Evolutionary conservation across 169 alveolate genomes (phyloP).

Genomic region (Perkinsus chesapeaki): DNA sequence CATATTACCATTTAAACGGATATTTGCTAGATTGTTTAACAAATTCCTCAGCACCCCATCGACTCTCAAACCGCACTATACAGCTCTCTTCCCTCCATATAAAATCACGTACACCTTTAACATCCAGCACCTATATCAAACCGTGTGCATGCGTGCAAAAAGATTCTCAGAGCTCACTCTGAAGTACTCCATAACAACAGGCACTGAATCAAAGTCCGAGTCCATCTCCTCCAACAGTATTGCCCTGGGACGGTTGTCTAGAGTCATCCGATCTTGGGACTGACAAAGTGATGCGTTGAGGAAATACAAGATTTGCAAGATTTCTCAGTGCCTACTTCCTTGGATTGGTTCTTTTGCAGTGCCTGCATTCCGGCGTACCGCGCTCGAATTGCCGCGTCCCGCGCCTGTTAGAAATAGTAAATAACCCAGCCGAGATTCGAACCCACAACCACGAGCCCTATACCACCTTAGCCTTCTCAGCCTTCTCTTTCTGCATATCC

Average conservation of each 20-base stretch:
- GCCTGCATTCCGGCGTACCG: neutral
- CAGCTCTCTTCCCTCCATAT: neutral
- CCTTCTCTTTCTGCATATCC: neutral
- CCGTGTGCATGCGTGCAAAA: neutral
- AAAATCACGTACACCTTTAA: neutral
- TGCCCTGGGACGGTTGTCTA: neutral
- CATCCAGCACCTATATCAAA: neutral
- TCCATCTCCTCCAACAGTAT: neutral
- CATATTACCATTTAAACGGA: neutral
- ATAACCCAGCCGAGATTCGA: neutral
- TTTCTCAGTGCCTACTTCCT: neutral
- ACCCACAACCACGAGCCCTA: neutral
- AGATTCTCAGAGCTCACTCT: neutral
- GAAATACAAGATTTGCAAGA: neutral
- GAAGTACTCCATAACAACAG: neutral
- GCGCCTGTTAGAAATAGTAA: neutral
- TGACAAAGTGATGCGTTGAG: neutral
- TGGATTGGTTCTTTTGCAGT: neutral
- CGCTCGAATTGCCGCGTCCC: neutral
- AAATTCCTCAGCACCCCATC: neutral
- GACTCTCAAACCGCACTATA: neutral
- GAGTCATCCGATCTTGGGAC: neutral
- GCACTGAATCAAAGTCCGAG: neutral
- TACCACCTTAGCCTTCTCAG: neutral
- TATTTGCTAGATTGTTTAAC: neutral